Base-by-base conservation (phyloP, 345 rosid genomes). In the Salix koriyanagi region DNA sequence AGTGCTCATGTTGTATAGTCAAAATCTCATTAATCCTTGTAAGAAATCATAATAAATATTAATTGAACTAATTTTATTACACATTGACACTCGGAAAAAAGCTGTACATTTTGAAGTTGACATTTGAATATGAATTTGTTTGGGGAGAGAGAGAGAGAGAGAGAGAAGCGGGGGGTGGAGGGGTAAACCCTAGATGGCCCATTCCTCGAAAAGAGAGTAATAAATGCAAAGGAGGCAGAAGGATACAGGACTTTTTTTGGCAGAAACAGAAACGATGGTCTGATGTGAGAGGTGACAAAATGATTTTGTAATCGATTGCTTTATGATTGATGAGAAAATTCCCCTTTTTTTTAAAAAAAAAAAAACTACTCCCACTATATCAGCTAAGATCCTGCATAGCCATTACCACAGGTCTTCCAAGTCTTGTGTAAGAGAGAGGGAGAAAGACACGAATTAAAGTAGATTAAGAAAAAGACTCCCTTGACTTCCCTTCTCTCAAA, bases 271-370 rank as follows among this genome's bases (percentile, higher is more conserved):
- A 83, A 74, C 70, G 80, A 72, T 52, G 65, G 69, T 66, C 46
- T 78, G 83, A 79, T 84, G 81, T 79, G 80, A 81, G 84, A 69
- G 78, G 74, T 70, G 73, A 79, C 30, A 76, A 83, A 83, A 84
- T 84, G 79, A 86, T 86, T 84, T 83, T 79, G 89, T 82, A 86
- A 84, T 86, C 86, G 86, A 86, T 82, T 83, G 84, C 87, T 84
- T 85, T 84, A 86, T 86, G 86, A 86, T 86, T 84, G 87, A 75
- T 36, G 64, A 71, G 69, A 64, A 50, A 73, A 34, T 6, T 62
- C 23, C n/a, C n/a, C n/a, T n/a, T n/a, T 10, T 46, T 30, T 30
- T 30, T 21, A 3, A 23, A 32, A n/a, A 61, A 61, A 46, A 44
- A 12, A 8, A 5, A 0, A 7, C 9, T 14, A 70, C 32, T 0